These are phyloP conservation scores for Echria macrotheca DNA, from an alignment of 495 filamentous ascomycete species.

Conservation along the genomic window DNA sequence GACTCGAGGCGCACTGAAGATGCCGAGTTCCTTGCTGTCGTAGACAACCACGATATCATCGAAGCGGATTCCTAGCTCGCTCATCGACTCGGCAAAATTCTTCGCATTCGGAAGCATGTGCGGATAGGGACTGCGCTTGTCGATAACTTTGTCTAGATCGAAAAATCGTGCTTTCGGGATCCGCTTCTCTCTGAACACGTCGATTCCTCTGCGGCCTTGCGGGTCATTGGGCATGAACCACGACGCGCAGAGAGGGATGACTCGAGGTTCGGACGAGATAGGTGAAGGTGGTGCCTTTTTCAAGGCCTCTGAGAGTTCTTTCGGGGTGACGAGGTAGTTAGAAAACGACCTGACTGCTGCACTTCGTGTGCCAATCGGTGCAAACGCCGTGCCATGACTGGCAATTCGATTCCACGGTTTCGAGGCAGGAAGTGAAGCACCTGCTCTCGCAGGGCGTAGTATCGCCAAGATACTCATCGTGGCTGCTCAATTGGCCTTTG, in stretches of 20 bases:
- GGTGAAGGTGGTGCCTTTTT: slow-evolving; percentile 67
- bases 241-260: slow-evolving; percentile 82
- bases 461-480: slow-evolving; percentile 36
- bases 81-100: slow-evolving; percentile 82
- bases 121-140: slow-evolving; percentile 80
- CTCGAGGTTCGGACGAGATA: slow-evolving; percentile 69
- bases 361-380: too few species aligned
- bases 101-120: slow-evolving; percentile 89
- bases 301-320: slow-evolving; percentile 72
- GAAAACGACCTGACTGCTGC: slow-evolving; percentile 49
- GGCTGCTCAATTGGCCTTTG: slow-evolving; percentile 8
- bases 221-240: slow-evolving; percentile 95
- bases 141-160: slow-evolving; percentile 85
- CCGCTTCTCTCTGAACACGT: slow-evolving; percentile 68
- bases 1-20: slow-evolving; percentile 89
- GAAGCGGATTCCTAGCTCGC: slow-evolving; percentile 71
- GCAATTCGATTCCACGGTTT: too few species aligned
- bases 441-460: slow-evolving; percentile 32
- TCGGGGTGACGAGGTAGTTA: slow-evolving; percentile 78
- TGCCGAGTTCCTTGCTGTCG: slow-evolving; percentile 78
- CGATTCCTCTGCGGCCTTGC: slow-evolving; percentile 62
- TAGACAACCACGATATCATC: slow-evolving; percentile 93
- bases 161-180: slow-evolving; percentile 94
- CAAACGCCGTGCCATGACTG: too few species aligned
- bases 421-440: slow-evolving; percentile 30